Base-by-base conservation (phyloP, 2,329 filamentous ascomycete species). In the Pyrenochaeta sp. region DNA sequence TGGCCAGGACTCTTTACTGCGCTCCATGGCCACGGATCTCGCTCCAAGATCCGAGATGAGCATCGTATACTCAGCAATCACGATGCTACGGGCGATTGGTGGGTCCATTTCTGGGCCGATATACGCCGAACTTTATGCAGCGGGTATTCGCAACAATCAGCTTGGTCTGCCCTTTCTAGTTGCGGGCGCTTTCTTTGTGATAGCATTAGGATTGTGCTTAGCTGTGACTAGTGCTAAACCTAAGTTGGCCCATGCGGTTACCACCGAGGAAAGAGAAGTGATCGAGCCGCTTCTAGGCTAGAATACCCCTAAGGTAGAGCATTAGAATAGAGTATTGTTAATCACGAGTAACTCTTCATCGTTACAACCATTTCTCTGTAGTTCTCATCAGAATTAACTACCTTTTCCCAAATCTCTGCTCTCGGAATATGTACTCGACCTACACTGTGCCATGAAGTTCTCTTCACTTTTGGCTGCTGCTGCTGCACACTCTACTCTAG, bases 1-100 rank as follows among this genome's bases (percentile, higher is more conserved):
- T 5, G 66, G 64, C 6, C 66, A 68, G 45, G 66, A 68, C 34
- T 65, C 64, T 0, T 13, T 65, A 15, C 61, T 64, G 2, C 60
- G 66, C 24, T 68, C 66, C 0, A 58, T 68, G 51, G 57, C 62
- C 2, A 68, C 66, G 0, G 62, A 68, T n/a, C 52, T 68, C 52
- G 66, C 64, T 5, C 37, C 34, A n/a, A 36, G 45, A 1, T 50
- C 43, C 22, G 61, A 61, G 1, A 36, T 65, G 5, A 66, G 64
- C 47, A 59, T 56, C 2, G 27, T 62, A 10, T 68, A 68, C 43
- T 68, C 66, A 2, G 66, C 64, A 1, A 65, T 68, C 7, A 68
- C 66, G 2, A 66, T 68, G 59, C 22, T 66, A 8, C 50, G 66
- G 1, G 62, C 62, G 8, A 64, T 66, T 37, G 66, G 66, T 1